Base-by-base conservation (phyloP, 108 stramenopile species). In the Poteriospumella lacustris region DNA sequence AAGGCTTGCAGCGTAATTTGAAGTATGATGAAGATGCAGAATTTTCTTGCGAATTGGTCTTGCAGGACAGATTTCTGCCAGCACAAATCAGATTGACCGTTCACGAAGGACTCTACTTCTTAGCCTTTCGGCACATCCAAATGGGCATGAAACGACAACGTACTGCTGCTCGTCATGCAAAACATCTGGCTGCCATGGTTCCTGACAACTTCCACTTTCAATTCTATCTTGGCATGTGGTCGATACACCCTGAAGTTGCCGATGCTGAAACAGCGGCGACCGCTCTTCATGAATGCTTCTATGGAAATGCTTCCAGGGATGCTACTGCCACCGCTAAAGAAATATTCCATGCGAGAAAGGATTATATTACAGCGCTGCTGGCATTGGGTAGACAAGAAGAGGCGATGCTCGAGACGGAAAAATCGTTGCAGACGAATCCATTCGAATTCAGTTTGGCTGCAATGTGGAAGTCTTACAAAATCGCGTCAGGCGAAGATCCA, bases 31-130 rank as follows among this genome's bases (percentile, higher is more conserved):
- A 73, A 42, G 70, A 5, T 42, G 70, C 31, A 56, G 70, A 73
- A 24, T 73, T 73, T 56, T 52, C 43, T 12, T 73, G 70, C 36
- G 36, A 42, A 33, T 24, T 73, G 3, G 70, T 73, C 28, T 24
- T 73, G 41, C 70, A 73, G 42, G 70, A 73, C 36, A 36, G 41
- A 12, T 24, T 33, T 73, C 70, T 73, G 28, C 70, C 70, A 42
- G 33, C 42, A 42, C 70, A 73, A 56, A 73, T 73, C 26, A 3
- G 70, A 5, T 26, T 73, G 28, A 73, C 70, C 42, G 24, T 73
- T 52, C 70, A 73, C 24, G 70, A 73, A 56, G 70, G 70, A 12
- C 24, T 73, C 26, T 73, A 12, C 31, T 38, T 12, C 5, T 33
- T 73, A 34, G 70, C 70, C 9, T 9, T 34, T 5, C 26, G 70